Conservation (phyloP, 257 asterid species). For the Euphrasia confusa region DNA sequence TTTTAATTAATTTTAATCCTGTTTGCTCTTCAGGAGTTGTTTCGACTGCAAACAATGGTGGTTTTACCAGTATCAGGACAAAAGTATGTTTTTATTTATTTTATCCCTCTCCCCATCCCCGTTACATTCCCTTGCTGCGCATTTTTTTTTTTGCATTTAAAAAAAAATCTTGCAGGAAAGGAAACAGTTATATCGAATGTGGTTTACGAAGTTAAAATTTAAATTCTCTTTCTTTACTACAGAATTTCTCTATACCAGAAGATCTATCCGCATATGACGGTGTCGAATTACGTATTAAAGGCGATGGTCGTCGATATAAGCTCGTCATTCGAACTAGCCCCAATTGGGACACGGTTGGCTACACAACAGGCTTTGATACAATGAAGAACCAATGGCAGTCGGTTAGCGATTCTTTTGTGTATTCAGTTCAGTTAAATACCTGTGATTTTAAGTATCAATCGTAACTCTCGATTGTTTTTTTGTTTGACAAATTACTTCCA, state of each 20-base stretch:
- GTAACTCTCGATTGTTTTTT: not conserved
- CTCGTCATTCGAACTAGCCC: constrained; percentile 77
- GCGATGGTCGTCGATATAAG: constrained; percentile 87
- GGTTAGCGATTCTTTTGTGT: constrained; percentile 35
- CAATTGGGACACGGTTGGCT: constrained; percentile 95
- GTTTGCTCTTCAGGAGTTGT: constrained; percentile 50
- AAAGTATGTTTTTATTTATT: constrained; percentile 37
- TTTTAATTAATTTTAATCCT: constrained; percentile 13
- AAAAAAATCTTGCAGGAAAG: too few species aligned
- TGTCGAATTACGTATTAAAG: constrained; percentile 72
- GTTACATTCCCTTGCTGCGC: not conserved
- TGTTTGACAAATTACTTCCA: constrained; percentile 27
- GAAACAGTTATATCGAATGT: too few species aligned
- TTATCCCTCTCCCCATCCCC: not conserved
- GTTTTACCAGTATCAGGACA: constrained; percentile 87
- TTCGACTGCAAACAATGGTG: constrained; percentile 94
- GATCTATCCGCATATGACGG: constrained; percentile 96
- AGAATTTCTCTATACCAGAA: constrained; percentile 83
- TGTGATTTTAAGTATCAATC: not conserved
- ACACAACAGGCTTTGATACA: constrained; percentile 73
- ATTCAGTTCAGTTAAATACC: not conserved
- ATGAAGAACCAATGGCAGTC: constrained; percentile 86
- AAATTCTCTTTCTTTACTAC: constrained; percentile 19
- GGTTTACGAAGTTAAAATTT: too few species aligned
- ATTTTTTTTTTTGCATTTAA: not conserved